Base-by-base conservation (phyloP, 306 rosid genomes). In the Cyamopsis tetragonoloba region DNA sequence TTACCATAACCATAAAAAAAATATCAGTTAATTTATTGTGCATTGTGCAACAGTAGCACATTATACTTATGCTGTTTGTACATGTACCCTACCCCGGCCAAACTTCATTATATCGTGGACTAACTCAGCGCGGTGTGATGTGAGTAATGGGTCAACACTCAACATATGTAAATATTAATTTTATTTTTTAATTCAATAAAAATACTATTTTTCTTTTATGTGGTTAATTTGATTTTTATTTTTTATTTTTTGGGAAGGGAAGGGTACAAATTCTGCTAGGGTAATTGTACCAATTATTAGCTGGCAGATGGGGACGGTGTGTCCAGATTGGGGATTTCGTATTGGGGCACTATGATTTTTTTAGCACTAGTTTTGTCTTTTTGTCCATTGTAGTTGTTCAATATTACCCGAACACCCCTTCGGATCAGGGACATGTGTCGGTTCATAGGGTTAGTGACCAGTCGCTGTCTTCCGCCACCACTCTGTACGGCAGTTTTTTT, bases 381-480 rank as follows among this genome's bases (percentile, higher is more conserved):
- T 62, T 69, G 68, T 75, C 48, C 22, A 66, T 37, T 6, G 26
- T 14, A 11, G n/a, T 53, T 11, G 3, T 2, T 11, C 4, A 39
- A 68, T 13, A 70, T 77, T 54, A 77, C 72, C 48, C 18, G 7
- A 44, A 70, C 62, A 15, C 43, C 63, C 68, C 1, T 51, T 43
- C 17, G 23, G 48, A 4, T 62, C 15, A 10, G 46, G 53, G 19
- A 65, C 79, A 72, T 54, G 80, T 77, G 88, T 66, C 74, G 39
- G 68, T 41, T 35, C 10, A 2, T 0, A 24, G 13, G 71, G 79
- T 75, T 2, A 57, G 83, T 82, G 41, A 68, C 26, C 27, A 1
- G 85, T 80, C 84, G 12, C 22, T 75, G 70, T 85, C 85, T 43
- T n/a, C 20, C 19, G 59, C 19, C 71, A 74, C 60, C 44, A 9